A percentile compares a stretch with the other conserved stretches of the same genome.
phyloP scores from a whole-genome alignment of 176 grass and related monocot genomes.

The Leersia perrieri region DNA sequence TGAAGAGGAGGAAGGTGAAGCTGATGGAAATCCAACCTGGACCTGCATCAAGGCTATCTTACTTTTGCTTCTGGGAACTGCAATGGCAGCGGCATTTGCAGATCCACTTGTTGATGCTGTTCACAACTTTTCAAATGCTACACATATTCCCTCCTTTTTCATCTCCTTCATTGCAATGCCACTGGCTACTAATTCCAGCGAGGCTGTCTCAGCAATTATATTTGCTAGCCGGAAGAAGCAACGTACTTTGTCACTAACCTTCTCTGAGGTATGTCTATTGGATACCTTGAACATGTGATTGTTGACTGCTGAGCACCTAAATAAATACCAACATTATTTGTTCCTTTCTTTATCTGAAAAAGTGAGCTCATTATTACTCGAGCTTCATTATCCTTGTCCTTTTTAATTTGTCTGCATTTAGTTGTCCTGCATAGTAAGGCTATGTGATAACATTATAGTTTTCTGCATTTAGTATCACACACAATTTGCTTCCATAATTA shows the following conservation, averaged over 20 bases:
- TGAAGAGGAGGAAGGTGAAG: conserved; percentile 56
- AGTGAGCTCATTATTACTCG: neutral
- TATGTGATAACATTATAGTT: neutral
- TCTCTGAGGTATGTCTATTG: conserved; percentile 68
- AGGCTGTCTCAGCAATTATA: conserved; percentile 87
- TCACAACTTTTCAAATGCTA: conserved; percentile 78
- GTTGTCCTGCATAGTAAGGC: neutral
- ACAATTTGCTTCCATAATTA: too few relatives aligned
- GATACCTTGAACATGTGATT: neutral
- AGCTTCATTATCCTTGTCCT: neutral
- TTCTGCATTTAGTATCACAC: too few relatives aligned
- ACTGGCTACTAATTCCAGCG: conserved; percentile 86
- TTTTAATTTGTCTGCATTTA: neutral
- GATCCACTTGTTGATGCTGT: conserved; percentile 87
- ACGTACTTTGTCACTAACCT: conserved; percentile 83
- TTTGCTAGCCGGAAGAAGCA: conserved; percentile 84
- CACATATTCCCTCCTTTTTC: conserved; percentile 86
- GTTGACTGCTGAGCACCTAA: neutral
- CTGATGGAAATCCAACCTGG: conserved; percentile 55
- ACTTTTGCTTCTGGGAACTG: conserved; percentile 73
- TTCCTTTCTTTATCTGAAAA: neutral
- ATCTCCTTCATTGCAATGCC: conserved; percentile 95
- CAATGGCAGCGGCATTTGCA: conserved; percentile 76
- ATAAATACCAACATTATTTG: neutral
- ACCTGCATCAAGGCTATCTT: conserved; percentile 52